These are phyloP conservation scores for Arxiozyma heterogenica DNA, from an alignment of 1,139 yeast species.

Conservation along the genomic window DNA sequence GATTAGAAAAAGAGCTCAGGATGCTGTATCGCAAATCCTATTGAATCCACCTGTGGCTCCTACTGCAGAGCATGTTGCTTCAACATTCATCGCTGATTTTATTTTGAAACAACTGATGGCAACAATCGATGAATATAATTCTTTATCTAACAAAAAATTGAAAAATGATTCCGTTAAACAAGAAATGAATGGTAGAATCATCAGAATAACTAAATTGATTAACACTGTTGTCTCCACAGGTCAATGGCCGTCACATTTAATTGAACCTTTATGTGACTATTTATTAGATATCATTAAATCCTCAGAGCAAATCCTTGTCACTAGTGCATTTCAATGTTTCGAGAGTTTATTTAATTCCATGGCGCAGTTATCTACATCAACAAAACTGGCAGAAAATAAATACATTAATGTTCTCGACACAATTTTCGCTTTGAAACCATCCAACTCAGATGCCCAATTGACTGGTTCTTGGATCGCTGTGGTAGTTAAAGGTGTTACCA, in stretches of 20 bases:
- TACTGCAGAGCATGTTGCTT: slow-evolving; percentile 65
- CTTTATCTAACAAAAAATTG: slow-evolving; percentile 25
- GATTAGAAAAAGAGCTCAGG: slow-evolving; percentile 91
- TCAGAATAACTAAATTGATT: slow-evolving; percentile 71
- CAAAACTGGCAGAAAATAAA: slow-evolving; percentile 43
- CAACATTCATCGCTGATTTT: slow-evolving; percentile 58
- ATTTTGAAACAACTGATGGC: slow-evolving; percentile 41
- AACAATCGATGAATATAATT: slow-evolving; percentile 39
- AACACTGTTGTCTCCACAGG: slow-evolving; percentile 60
- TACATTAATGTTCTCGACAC: slow-evolving; percentile 57
- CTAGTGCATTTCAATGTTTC: slow-evolving; percentile 76
- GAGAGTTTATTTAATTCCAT: slow-evolving; percentile 77
- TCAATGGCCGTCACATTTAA: slow-evolving; percentile 68
- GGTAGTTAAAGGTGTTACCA: slow-evolving; percentile 73
- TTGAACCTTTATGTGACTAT: slow-evolving; percentile 67
- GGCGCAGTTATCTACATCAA: slow-evolving; percentile 26
- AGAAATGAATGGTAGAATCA: slow-evolving; percentile 48
- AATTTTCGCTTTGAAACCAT: slow-evolving; percentile 72
- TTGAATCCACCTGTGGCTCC: slow-evolving; percentile 76
- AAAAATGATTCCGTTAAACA: slow-evolving; percentile 35
- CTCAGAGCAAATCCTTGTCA: slow-evolving; percentile 72
- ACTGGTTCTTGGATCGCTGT: slow-evolving; percentile 96
- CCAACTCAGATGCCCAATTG: slow-evolving; percentile 70
- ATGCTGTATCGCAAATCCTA: slow-evolving; percentile 59
- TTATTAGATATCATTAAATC: slow-evolving; percentile 70